Conservation (phyloP, 192 early-diverging fungal genomes). For the Gaertneriomyces sp. region DNA sequence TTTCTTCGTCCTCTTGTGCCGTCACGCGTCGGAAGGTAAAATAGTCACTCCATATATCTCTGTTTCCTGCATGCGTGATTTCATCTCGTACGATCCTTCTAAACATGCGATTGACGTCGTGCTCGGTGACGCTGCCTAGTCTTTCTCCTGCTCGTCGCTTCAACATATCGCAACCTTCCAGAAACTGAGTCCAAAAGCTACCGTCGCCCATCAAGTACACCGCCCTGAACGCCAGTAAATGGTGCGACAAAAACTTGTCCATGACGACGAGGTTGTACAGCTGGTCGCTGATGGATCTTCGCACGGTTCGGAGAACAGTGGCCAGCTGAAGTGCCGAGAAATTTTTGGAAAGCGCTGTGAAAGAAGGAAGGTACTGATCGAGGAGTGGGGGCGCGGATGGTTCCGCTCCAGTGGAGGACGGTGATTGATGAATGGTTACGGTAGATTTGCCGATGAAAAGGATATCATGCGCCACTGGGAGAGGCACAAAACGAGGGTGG, state of each 20-base stretch:
- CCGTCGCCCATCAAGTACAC: slow-evolving; percentile 63
- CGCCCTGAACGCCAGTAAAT: slow-evolving; percentile 57
- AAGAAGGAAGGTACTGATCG: neutral
- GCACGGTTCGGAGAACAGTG: no score
- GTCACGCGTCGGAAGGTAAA: slow-evolving; percentile 28
- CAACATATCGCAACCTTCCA: slow-evolving; percentile 53
- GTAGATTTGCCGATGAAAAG: slow-evolving; percentile 69
- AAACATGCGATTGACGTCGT: slow-evolving; percentile 24
- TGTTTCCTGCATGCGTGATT: neutral
- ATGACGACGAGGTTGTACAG: slow-evolving; percentile 49
- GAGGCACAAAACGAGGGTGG: slow-evolving; percentile 54
- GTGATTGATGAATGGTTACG: slow-evolving; percentile 43
- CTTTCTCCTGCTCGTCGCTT: slow-evolving; percentile 16
- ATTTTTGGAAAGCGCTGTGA: slow-evolving; percentile 26
- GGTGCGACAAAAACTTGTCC: slow-evolving; percentile 54
- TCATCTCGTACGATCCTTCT: slow-evolving; percentile 3
- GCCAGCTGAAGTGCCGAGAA: slow-evolving; percentile 5
- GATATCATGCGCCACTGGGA: slow-evolving; percentile 51
- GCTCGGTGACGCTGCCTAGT: slow-evolving; percentile 25
- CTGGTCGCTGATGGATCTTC: no score
- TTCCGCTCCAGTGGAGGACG: neutral
- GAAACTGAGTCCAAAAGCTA: slow-evolving; percentile 53
- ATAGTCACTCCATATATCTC: slow-evolving; percentile 5
- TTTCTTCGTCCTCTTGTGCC: slow-evolving; percentile 1
- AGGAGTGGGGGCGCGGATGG: slow-evolving; percentile 2